These are phyloP conservation scores for Flueggea neowawraea DNA, from an alignment of 441 rosid species.

Conservation along the genomic window DNA sequence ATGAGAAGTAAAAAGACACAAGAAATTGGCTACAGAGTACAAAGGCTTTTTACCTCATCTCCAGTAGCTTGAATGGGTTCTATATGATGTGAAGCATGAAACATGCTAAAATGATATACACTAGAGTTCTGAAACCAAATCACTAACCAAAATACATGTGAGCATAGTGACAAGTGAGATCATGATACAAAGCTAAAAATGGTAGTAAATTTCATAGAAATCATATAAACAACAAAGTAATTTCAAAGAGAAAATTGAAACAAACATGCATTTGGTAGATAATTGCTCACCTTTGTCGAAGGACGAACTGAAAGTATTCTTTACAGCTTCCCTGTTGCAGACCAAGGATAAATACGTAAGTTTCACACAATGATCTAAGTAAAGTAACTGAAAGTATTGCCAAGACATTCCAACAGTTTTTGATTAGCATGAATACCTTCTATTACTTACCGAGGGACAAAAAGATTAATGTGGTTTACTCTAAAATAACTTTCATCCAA, in stretches of 20 bases:
- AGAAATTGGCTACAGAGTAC: too few relatives aligned
- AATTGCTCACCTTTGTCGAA: slow-evolving; percentile 59
- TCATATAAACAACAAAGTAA: slow-evolving; percentile 5
- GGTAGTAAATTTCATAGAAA: slow-evolving; percentile 1
- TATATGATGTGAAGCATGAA: slow-evolving; percentile 91
- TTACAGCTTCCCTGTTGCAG: slow-evolving; percentile 56
- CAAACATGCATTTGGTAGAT: slow-evolving; percentile 8
- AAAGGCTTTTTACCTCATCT: slow-evolving; percentile 45
- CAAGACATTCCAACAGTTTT: too few relatives aligned
- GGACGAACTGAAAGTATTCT: slow-evolving; percentile 48
- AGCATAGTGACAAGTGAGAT: slow-evolving; percentile 17
- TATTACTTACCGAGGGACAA: too few relatives aligned
- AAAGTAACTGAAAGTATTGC: neutral
- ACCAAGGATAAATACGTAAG: slow-evolving; percentile 10
- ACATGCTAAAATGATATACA: slow-evolving; percentile 83
- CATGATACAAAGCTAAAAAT: slow-evolving; percentile 8
- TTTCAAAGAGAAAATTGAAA: neutral
- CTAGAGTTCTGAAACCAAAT: slow-evolving; percentile 93
- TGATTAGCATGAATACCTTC: too few relatives aligned
- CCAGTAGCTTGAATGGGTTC: slow-evolving; percentile 74
- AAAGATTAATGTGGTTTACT: too few relatives aligned
- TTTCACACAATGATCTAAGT: neutral
- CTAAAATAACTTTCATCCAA: too few relatives aligned
- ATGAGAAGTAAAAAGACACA: too few relatives aligned
- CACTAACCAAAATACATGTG: slow-evolving; percentile 40